phyloP scores from a whole-genome alignment of 2,329 filamentous ascomycete species.

The Nannizziopsis barbatae region DNA sequence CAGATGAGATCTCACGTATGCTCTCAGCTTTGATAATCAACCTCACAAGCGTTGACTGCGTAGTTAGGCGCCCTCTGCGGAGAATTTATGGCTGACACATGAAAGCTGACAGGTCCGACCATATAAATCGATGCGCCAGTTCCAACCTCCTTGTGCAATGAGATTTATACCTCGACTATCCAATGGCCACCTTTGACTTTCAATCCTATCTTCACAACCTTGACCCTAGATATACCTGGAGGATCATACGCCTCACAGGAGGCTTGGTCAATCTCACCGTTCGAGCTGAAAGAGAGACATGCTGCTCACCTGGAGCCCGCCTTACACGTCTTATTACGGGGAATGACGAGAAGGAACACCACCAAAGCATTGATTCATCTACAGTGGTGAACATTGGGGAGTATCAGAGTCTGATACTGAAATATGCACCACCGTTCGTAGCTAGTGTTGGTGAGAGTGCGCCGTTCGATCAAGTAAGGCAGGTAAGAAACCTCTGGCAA shows the following conservation, averaged over 20 bases:
- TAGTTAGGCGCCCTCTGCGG: too few species aligned
- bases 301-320: background rate
- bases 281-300: slow-evolving; percentile 3
- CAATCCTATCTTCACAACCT: background rate
- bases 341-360: background rate
- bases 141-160: too few species aligned
- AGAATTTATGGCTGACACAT: too few species aligned
- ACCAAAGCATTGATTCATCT: background rate
- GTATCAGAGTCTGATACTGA: slow-evolving; percentile 10
- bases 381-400: background rate
- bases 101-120: too few species aligned
- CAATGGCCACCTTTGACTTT: background rate
- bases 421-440: slow-evolving; percentile 10
- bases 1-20: too few species aligned
- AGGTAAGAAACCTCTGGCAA: slow-evolving; percentile 1
- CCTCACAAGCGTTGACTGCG: too few species aligned
- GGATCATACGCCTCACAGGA: slow-evolving; percentile 3
- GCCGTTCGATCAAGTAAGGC: slow-evolving; percentile 10
- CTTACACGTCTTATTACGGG: too few species aligned
- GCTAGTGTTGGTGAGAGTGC: slow-evolving; percentile 2
- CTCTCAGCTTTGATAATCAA: too few species aligned
- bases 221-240: slow-evolving; percentile 1
- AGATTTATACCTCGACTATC: background rate
- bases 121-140: too few species aligned
- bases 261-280: slow-evolving; percentile 10